phyloP scores from a whole-genome alignment of 768 basidiomycete genomes.

The Boletus sp. region DNA sequence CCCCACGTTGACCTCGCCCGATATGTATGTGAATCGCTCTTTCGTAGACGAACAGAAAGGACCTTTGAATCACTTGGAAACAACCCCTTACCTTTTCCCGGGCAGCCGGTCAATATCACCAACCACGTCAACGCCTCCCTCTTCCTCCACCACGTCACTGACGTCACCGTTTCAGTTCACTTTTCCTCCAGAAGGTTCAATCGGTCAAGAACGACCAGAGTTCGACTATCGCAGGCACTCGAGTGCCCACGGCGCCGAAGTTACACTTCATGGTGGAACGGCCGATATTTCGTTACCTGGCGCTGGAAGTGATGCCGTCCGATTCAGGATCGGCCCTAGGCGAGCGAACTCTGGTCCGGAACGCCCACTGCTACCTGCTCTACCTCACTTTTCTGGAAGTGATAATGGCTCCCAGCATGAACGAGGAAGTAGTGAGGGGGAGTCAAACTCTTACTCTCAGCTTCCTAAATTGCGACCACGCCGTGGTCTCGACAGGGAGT shows the following conservation, averaged over 20 bases:
- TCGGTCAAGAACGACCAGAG: slow-evolving; percentile 55
- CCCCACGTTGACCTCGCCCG: slow-evolving; percentile 45
- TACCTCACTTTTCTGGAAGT: slow-evolving; percentile 48
- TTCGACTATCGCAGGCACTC: slow-evolving; percentile 65
- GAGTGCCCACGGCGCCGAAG: slow-evolving; percentile 51
- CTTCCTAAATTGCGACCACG: slow-evolving; percentile 46
- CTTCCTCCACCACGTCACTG: slow-evolving; percentile 59
- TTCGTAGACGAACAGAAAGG: slow-evolving; percentile 57
- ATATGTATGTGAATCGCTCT: slow-evolving; percentile 48
- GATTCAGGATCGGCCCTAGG: slow-evolving; percentile 54
- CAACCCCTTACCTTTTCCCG: slow-evolving; percentile 57
- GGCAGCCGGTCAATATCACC: slow-evolving; percentile 73
- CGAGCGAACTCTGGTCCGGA: slow-evolving; percentile 49
- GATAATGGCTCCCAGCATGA: slow-evolving; percentile 53
- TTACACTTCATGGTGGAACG: slow-evolving; percentile 70
- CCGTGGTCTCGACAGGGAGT: slow-evolving; percentile 45
- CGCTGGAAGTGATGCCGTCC: slow-evolving; percentile 50
- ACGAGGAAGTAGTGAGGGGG: slow-evolving; percentile 55
- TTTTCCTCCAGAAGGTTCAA: slow-evolving; percentile 50
- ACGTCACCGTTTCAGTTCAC: slow-evolving; percentile 66
- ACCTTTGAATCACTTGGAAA: slow-evolving; percentile 47
- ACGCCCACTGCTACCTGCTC: slow-evolving; percentile 43
- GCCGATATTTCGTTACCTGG: slow-evolving; percentile 63
- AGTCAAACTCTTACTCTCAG: slow-evolving; percentile 40
- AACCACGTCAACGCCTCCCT: slow-evolving; percentile 55